Conservation (phyloP, 2,329 filamentous ascomycete species). For the Verticillium dahliae region DNA sequence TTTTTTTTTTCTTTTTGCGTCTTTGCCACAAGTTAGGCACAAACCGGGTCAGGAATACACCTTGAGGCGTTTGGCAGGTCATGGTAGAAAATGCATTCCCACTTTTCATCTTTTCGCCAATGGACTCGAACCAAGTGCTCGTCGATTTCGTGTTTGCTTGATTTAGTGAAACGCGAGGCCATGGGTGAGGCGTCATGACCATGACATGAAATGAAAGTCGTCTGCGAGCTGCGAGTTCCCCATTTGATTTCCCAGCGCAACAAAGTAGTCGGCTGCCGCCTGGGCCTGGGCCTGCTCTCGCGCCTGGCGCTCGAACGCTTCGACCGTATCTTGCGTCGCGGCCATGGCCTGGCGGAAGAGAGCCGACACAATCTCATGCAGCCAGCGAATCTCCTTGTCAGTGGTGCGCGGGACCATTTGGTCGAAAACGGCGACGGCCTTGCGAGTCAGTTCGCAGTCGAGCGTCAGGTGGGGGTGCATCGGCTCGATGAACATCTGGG, state of each 20-base stretch:
- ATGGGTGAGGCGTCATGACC: background rate
- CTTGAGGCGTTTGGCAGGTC: background rate
- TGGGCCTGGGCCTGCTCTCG: slow-evolving; percentile 2
- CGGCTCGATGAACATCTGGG: slow-evolving; percentile 23
- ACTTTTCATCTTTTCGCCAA: background rate
- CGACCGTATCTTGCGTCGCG: slow-evolving; percentile 5
- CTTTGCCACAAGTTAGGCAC: background rate
- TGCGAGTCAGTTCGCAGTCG: slow-evolving; percentile 20
- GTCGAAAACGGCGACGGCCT: slow-evolving; percentile 20
- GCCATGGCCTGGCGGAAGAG: slow-evolving; percentile 7
- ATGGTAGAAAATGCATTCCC: background rate
- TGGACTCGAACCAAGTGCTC: background rate
- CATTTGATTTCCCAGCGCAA: slow-evolving; percentile 2
- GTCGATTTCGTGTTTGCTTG: too few relatives aligned
- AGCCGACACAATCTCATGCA: slow-evolving; percentile 10
- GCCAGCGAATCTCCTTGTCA: slow-evolving; percentile 1
- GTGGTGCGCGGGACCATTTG: slow-evolving; percentile 2
- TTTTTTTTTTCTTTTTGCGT: background rate
- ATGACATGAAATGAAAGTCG: slow-evolving; percentile 2
- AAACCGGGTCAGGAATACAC: background rate
- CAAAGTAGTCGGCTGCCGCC: background rate
- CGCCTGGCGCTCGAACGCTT: background rate
- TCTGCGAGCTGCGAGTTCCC: slow-evolving; percentile 5
- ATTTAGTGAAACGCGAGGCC: too few relatives aligned
- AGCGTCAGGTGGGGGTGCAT: slow-evolving; percentile 14